Conservation (phyloP, 345 rosid genomes). For the Noccaea caerulescens region DNA sequence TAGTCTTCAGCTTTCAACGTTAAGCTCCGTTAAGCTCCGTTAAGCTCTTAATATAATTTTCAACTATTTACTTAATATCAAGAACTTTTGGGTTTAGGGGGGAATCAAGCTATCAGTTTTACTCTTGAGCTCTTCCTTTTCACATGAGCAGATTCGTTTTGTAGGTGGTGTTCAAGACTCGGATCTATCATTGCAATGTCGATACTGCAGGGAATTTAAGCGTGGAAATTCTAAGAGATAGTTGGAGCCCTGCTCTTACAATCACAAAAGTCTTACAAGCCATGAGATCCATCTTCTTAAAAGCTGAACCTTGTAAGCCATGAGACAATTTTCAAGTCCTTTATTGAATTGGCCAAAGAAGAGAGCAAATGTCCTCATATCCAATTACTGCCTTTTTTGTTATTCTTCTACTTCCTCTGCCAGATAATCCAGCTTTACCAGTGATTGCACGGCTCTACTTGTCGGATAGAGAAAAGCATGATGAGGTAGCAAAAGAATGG, state of each 20-base stretch:
- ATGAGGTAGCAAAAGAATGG: slow-evolving; percentile 85
- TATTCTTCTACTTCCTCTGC: background rate
- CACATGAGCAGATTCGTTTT: slow-evolving; percentile 20
- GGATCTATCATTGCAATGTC: slow-evolving; percentile 90
- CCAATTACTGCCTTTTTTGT: background rate
- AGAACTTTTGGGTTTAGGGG: background rate
- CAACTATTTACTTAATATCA: no score
- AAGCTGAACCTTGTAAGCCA: slow-evolving; percentile 74
- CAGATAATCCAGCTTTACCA: slow-evolving; percentile 71
- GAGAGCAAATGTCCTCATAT: background rate
- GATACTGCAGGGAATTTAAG: slow-evolving; percentile 72
- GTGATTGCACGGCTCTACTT: slow-evolving; percentile 73
- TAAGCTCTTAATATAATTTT: no score
- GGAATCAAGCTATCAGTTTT: background rate
- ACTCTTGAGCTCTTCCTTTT: background rate
- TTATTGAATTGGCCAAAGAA: background rate
- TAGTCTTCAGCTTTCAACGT: background rate
- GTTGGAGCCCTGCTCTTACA: slow-evolving; percentile 96
- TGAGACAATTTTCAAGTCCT: background rate
- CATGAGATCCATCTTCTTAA: slow-evolving; percentile 74
- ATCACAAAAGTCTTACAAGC: slow-evolving; percentile 76
- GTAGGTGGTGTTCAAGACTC: slow-evolving; percentile 84
- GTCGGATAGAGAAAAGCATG: slow-evolving; percentile 75
- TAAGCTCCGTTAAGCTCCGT: no score
- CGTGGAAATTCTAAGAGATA: slow-evolving; percentile 74